Conservation (phyloP, 306 rosid species). For the Acacia confusa region DNA sequence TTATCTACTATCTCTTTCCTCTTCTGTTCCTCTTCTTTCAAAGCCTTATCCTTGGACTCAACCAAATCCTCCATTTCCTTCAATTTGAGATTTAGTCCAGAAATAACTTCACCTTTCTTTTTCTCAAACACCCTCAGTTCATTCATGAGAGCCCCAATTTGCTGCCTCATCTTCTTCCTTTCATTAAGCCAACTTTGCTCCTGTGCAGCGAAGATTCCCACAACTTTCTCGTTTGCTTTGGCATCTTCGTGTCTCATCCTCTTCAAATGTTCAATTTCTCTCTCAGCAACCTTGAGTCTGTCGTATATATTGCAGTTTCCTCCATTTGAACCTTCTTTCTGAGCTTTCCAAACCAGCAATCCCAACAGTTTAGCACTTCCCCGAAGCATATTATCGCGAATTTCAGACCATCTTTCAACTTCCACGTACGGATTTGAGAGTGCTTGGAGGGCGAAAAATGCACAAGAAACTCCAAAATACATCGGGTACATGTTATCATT, state of each 20-base stretch:
- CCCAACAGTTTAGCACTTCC: slow-evolving; percentile 90
- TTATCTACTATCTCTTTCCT: slow-evolving; percentile 66
- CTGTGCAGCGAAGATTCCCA: slow-evolving; percentile 83
- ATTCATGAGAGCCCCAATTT: slow-evolving; percentile 64
- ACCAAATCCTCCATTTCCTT: slow-evolving; percentile 57
- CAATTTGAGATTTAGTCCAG: slow-evolving; percentile 56
- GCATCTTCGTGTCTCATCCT: slow-evolving; percentile 85
- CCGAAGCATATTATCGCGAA: slow-evolving; percentile 70
- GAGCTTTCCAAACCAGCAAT: slow-evolving; percentile 74
- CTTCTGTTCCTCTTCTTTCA: slow-evolving; percentile 59
- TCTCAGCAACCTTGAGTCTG: slow-evolving; percentile 61
- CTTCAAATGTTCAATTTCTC: slow-evolving; percentile 67
- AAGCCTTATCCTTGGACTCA: slow-evolving; percentile 54
- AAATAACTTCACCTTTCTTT: slow-evolving; percentile 42
- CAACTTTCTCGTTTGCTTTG: slow-evolving; percentile 93
- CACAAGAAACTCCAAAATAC: slow-evolving; percentile 91
- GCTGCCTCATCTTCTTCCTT: slow-evolving; percentile 70
- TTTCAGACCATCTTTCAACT: slow-evolving; percentile 52
- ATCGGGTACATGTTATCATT: slow-evolving; percentile 57
- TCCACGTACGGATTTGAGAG: slow-evolving; percentile 54
- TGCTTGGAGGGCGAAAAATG: slow-evolving; percentile 69
- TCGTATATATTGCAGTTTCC: slow-evolving; percentile 38
- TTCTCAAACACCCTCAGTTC: slow-evolving; percentile 67
- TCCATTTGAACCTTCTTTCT: slow-evolving; percentile 45
- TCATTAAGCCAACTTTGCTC: slow-evolving; percentile 87